A percentile compares a stretch with the other conserved stretches of the same genome.
Conservation (phyloP, 2,329 filamentous ascomycete species). For the Chalara sp. region DNA sequence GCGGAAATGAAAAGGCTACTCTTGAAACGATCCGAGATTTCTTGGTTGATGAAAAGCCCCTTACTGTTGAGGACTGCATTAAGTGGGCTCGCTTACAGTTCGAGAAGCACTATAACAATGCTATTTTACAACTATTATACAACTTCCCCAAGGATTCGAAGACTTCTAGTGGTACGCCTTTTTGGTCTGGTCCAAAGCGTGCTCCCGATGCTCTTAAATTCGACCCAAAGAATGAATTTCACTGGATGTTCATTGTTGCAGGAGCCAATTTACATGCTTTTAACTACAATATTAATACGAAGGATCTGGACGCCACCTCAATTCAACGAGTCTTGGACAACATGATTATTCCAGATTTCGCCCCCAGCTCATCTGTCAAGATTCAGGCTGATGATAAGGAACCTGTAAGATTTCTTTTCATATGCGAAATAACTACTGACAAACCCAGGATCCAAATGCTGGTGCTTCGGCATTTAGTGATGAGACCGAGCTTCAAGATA, state of each 20-base stretch:
- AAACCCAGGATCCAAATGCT: conserved; percentile 65
- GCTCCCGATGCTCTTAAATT: conserved; percentile 90
- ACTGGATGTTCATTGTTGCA: conserved; percentile 81
- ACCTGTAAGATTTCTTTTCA: conserved; percentile 46
- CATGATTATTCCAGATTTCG: conserved; percentile 94
- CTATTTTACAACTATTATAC: conserved; percentile 88
- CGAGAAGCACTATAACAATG: conserved; percentile 94
- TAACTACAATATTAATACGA: conserved; percentile 95
- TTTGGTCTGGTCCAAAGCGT: conserved; percentile 98
- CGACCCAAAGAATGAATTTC: conserved; percentile 74
- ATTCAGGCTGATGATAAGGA: conserved; percentile 96
- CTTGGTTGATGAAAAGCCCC: conserved; percentile 83
- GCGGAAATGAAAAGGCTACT: conserved; percentile 90
- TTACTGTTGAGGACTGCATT: conserved; percentile 93
- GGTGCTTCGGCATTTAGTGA: conserved; percentile 55
- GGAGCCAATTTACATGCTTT: conserved; percentile 91
- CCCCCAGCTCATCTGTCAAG: conserved; percentile 83
- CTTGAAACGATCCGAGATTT: conserved; percentile 86
- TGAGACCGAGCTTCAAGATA: conserved; percentile 64
- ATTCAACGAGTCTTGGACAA: conserved; percentile 79
- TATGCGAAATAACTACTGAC: conserved; percentile 17
- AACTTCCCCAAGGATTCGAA: conserved; percentile 95
- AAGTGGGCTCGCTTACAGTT: conserved; percentile 92
- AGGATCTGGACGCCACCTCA: conserved; percentile 60
- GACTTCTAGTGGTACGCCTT: conserved; percentile 81